Evolutionary conservation across 441 rosid species (phyloP), one percentile per base, ranked within the genome.

Genomic region (Eutrema salsugineum): DNA sequence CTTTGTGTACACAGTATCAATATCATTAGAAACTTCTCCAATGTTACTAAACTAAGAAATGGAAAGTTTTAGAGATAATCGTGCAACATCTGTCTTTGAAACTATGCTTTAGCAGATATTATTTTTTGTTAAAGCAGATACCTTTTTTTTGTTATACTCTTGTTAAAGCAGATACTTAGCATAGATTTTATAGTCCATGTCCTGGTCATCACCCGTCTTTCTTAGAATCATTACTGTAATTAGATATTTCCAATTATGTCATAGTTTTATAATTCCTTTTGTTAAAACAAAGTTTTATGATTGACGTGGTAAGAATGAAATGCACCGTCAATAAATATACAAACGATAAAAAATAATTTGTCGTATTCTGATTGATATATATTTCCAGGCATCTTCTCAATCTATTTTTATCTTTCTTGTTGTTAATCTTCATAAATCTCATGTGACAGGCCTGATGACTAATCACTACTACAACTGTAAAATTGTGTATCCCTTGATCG

Each of bases 161-260:
- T 24, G 27, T 24, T 24, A 24, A 24, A 24, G 27, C 27, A 24
- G 27, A 24, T 24, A 3, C 27, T 24, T 24, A 24, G 27, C 27
- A 24, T 24, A 24, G 27, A 1, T 20, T 20, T 20, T 20, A 1
- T 20, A 62, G 59, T 47, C 14, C 27, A 28, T 27, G 36, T 56
- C 24, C 9, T 49, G 3, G 48, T 64, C 70, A 55, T 63, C 76
- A 35, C 56, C 27, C 33, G 70, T 63, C 55, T 16, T 71, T 12
- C 8, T 17, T 10, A 15, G 22, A 22, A 48, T 63, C 54, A 43
- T 24, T 51, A 61, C 44, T 49, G 11, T 63, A 44, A 1, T 63
- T 8, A 36, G 38, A 61, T 61, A 17, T 40, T 19, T 59, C 19
- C 8, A 68, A 32, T 46, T 33, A 46, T 33, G 5, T 15, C 22